Conservation (phyloP, 1,139 yeast genomes). For the Candida sp. region DNA sequence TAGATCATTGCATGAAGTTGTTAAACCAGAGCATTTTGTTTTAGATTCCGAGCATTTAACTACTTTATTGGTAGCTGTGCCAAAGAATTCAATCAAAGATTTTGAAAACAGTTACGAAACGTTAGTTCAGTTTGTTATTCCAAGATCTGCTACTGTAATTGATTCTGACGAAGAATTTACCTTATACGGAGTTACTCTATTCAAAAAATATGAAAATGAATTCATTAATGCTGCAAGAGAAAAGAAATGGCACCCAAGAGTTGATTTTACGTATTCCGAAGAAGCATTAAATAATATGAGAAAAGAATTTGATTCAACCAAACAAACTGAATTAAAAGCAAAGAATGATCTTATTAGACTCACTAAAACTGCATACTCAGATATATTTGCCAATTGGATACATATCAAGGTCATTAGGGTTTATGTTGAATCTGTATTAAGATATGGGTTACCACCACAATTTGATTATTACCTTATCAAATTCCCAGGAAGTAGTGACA, state of each 20-base stretch:
- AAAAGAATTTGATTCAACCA: slow-evolving; percentile 75
- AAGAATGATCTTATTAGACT: slow-evolving; percentile 80
- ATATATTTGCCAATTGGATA: slow-evolving; percentile 80
- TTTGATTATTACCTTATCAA: slow-evolving; percentile 65
- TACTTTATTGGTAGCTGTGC: slow-evolving; percentile 84
- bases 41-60: slow-evolving; percentile 81
- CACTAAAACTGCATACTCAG: slow-evolving; percentile 84
- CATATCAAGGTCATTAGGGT: slow-evolving; percentile 70
- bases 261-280: slow-evolving; percentile 83
- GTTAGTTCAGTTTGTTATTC: slow-evolving; percentile 78
- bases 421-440: slow-evolving; percentile 67
- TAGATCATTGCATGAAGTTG: slow-evolving; percentile 86
- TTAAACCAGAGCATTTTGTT: slow-evolving; percentile 80
- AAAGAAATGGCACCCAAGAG: slow-evolving; percentile 84
- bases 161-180: slow-evolving; percentile 71
- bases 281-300: slow-evolving; percentile 68
- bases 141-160: slow-evolving; percentile 76
- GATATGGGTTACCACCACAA: slow-evolving; percentile 96
- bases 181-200: slow-evolving; percentile 76
- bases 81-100: slow-evolving; percentile 56
- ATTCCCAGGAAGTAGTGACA: slow-evolving; percentile 35
- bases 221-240: slow-evolving; percentile 77
- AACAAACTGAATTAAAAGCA: slow-evolving; percentile 67
- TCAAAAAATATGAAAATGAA: slow-evolving; percentile 74
- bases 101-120: slow-evolving; percentile 75